Evolutionary conservation across 805 yeast genomes (phyloP).

Genomic region (Schizosaccharomyces japonicus): DNA sequence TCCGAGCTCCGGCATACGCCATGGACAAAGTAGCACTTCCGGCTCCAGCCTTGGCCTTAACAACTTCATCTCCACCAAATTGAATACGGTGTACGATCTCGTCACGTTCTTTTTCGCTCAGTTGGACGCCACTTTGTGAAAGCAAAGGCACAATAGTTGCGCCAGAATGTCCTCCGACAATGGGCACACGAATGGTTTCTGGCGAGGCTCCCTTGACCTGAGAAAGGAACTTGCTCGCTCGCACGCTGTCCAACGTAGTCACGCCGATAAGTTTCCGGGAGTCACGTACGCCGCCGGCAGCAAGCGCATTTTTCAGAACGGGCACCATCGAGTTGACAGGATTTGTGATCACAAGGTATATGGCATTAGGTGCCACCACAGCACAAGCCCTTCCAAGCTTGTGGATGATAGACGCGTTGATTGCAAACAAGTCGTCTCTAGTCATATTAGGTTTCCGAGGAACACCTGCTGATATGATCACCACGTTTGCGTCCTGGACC

Average conservation of each 20-base stretch:
- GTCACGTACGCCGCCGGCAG: constrained; percentile 67
- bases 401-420: constrained; percentile 85
- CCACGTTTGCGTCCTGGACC: constrained; percentile 44
- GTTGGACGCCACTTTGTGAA: constrained; percentile 39
- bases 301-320: constrained; percentile 78
- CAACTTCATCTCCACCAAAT: constrained; percentile 92
- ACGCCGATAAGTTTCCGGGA: constrained; percentile 86
- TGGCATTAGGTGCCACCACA: constrained; percentile 62
- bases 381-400: constrained; percentile 75
- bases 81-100: constrained; percentile 66
- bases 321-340: constrained; percentile 96
- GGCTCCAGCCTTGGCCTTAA: constrained; percentile 78
- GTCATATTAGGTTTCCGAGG: constrained; percentile 98
- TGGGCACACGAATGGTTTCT: constrained; percentile 54
- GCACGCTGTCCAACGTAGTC: constrained; percentile 76
- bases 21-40: constrained; percentile 83
- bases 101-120: constrained; percentile 42
- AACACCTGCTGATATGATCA: constrained; percentile 90
- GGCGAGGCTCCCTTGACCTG: constrained; percentile 29
- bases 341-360: constrained; percentile 63
- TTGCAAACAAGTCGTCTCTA: constrained; percentile 87
- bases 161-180: constrained; percentile 96
- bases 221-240: constrained; percentile 72
- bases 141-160: constrained; percentile 82
- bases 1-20: constrained; percentile 78